Conservation (phyloP, 805 yeast genomes). For the Ogataea saltuana region DNA sequence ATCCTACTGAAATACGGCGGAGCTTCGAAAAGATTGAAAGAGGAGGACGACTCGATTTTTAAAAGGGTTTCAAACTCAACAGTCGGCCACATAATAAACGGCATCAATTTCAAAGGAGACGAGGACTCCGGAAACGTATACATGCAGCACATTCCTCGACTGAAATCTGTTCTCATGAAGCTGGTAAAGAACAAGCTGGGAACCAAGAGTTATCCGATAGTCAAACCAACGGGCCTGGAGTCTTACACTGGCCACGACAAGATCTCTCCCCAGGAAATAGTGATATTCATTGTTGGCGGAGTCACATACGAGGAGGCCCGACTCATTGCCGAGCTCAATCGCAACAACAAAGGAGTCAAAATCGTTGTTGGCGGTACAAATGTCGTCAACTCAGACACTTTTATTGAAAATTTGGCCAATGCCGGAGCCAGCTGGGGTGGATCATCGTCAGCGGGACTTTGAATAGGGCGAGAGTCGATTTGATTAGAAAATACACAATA, state of each 20-base stretch:
- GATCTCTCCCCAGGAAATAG: conserved; percentile 60
- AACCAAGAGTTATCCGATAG: conserved; percentile 18
- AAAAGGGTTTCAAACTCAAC: conserved; percentile 26
- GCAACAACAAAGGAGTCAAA: conserved; percentile 55
- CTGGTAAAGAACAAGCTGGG: conserved; percentile 44
- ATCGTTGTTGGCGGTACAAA: conserved; percentile 80
- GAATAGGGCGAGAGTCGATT: neutral
- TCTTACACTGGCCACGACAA: conserved; percentile 18
- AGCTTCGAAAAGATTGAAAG: conserved; percentile 40
- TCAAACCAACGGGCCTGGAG: conserved; percentile 22
- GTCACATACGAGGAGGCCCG: conserved; percentile 91
- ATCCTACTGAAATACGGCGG: conserved; percentile 50
- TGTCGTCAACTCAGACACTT: conserved; percentile 48
- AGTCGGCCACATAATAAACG: conserved; percentile 34
- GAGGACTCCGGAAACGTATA: conserved; percentile 65
- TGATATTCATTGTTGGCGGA: conserved; percentile 81
- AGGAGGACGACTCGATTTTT: conserved; percentile 36
- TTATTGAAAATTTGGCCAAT: conserved; percentile 33
- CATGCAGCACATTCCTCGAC: conserved; percentile 87
- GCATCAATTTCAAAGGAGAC: conserved; percentile 35
- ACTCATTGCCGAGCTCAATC: conserved; percentile 69
- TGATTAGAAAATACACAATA: neutral
- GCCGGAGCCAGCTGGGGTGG: conserved; percentile 26
- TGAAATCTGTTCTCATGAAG: conserved; percentile 49
- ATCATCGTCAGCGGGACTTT: neutral